Evolutionary conservation across 148 eudicot genomes (phyloP).

Genomic region (Heliamphora exappendiculata): DNA sequence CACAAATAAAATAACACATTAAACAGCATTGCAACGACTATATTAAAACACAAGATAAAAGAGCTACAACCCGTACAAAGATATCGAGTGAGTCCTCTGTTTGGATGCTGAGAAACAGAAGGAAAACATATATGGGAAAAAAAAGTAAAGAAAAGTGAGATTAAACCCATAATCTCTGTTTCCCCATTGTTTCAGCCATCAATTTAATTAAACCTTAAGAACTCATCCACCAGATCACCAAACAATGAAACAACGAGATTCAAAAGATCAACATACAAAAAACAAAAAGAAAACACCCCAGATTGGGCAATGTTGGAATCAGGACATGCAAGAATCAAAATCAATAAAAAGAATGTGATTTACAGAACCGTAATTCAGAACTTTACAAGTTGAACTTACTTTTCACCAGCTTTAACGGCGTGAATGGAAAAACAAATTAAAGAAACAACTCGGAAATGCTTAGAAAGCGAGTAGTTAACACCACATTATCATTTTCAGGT

Average conservation of each 20-base stretch:
- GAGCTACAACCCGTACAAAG: too few relatives aligned
- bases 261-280: background rate
- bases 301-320: background rate
- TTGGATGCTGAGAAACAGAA: background rate
- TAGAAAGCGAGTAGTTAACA: background rate
- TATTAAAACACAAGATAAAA: background rate
- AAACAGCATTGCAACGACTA: background rate
- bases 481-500: background rate
- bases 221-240: background rate
- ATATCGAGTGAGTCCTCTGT: background rate
- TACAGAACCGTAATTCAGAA: background rate
- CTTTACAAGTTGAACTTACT: background rate
- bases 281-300: background rate
- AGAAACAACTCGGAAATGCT: background rate
- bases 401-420: background rate
- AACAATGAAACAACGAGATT: background rate
- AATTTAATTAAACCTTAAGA: background rate
- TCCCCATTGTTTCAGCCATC: background rate
- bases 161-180: background rate
- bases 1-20: background rate
- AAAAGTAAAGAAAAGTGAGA: background rate
- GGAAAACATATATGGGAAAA: conserved; percentile 5
- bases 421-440: background rate
- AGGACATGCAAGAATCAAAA: conserved; percentile 2
- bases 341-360: background rate